phyloP scores from a whole-genome alignment of 805 yeast species.

The Schizosaccharomyces osmophilus region DNA sequence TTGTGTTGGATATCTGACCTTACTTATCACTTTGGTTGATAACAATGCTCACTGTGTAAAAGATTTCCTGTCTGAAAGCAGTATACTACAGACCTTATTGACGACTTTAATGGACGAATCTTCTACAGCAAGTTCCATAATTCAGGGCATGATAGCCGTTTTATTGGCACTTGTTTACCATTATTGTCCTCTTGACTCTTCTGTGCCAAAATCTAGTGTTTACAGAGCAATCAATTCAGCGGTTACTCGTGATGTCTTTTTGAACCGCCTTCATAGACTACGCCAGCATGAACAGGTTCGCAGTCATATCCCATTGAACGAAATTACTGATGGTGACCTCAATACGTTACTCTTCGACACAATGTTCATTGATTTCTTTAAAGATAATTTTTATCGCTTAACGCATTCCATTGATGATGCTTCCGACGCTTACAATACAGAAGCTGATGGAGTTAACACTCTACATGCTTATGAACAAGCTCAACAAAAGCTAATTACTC shows the following conservation, averaged over 20 bases:
- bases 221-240: background rate
- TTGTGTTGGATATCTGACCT: background rate
- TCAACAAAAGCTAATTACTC: slow-evolving; percentile 1
- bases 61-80: background rate
- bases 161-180: background rate
- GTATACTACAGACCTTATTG: background rate
- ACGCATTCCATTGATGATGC: slow-evolving; percentile 46
- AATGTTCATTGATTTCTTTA: slow-evolving; percentile 36
- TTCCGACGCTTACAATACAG: slow-evolving; percentile 45
- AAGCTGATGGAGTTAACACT: slow-evolving; percentile 5
- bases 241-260: slow-evolving; percentile 33
- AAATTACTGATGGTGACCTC: slow-evolving; percentile 18
- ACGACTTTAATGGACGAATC: background rate
- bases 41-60: background rate
- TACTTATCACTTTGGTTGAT: background rate
- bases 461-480: slow-evolving; percentile 1
- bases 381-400: slow-evolving; percentile 46
- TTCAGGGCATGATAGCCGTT: background rate
- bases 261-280: slow-evolving; percentile 26
- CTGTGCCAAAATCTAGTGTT: background rate
- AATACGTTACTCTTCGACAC: slow-evolving; percentile 45
- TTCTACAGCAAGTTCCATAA: background rate
- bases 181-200: background rate
- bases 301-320: slow-evolving; percentile 16
- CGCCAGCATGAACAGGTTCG: slow-evolving; percentile 34